Conservation (phyloP, 2,329 filamentous ascomycete species). For the Talaromyces rugulosus region DNA sequence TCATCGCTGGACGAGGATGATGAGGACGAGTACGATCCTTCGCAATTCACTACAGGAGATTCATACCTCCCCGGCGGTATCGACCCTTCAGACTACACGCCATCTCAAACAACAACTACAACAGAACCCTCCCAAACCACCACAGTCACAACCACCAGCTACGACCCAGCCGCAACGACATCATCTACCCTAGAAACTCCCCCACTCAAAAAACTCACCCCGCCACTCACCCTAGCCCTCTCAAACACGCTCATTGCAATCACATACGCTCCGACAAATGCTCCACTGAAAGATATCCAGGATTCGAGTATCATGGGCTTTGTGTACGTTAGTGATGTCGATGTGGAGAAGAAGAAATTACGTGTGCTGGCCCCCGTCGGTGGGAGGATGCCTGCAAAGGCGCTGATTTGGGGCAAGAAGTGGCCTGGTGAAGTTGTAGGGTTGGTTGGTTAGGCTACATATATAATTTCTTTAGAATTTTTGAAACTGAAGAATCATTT, state of each 20-base stretch:
- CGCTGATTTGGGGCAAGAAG: conserved; percentile 70
- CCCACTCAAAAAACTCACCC: conserved; percentile 32
- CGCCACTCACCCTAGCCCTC: conserved; percentile 57
- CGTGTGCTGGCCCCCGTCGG: conserved; percentile 80
- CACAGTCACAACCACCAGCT: conserved; percentile 8
- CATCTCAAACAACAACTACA: conserved; percentile 11
- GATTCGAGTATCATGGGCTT: conserved; percentile 87
- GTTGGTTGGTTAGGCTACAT: conserved; percentile 54
- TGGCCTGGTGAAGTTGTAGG: conserved; percentile 86
- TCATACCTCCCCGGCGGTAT: conserved; percentile 29
- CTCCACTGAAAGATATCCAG: conserved; percentile 67
- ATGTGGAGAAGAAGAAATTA: conserved; percentile 75
- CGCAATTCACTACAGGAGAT: conserved; percentile 26
- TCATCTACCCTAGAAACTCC: conserved; percentile 21
- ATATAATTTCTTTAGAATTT: neutral
- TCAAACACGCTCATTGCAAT: conserved; percentile 81
- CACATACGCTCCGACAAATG: conserved; percentile 68
- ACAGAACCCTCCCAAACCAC: neutral
- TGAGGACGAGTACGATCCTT: conserved; percentile 44
- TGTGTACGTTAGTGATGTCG: conserved; percentile 86
- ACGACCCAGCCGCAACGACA: conserved; percentile 16
- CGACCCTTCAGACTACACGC: conserved; percentile 18
- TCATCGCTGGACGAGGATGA: conserved; percentile 38
- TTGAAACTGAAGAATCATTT: neutral
- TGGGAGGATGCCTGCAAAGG: conserved; percentile 71